These are phyloP conservation scores for Drechslera avenae DNA, from an alignment of 2,329 filamentous ascomycete genomes.

Conservation along the genomic window DNA sequence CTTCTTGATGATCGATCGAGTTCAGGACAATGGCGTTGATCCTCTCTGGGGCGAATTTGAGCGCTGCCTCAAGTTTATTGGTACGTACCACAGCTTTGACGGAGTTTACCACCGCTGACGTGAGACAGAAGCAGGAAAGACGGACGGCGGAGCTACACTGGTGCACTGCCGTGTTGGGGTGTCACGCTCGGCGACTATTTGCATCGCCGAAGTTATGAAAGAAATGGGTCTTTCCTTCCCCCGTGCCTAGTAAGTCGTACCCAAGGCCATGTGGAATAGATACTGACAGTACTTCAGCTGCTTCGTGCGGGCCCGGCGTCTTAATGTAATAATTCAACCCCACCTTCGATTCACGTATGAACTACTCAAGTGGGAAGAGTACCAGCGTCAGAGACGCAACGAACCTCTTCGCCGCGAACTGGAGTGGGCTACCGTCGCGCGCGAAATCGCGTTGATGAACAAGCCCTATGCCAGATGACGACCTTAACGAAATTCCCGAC, in stretches of 20 bases:
- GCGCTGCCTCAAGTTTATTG: slow-evolving; percentile 87
- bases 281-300: slow-evolving; percentile 58
- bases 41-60: slow-evolving; percentile 84
- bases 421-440: slow-evolving; percentile 86
- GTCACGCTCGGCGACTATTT: slow-evolving; percentile 93
- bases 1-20: slow-evolving; percentile 77
- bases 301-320: slow-evolving; percentile 85
- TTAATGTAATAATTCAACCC: slow-evolving; percentile 98
- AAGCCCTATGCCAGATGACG: slow-evolving; percentile 79
- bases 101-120: slow-evolving; percentile 11
- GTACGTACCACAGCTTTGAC: slow-evolving; percentile 60
- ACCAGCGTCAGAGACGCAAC: slow-evolving; percentile 64
- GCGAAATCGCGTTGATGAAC: slow-evolving; percentile 96
- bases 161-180: slow-evolving; percentile 97
- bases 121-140: slow-evolving; percentile 74
- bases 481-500: slow-evolving; percentile 7
- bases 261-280: not conserved
- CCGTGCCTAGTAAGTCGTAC: slow-evolving; percentile 72
- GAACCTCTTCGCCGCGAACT: slow-evolving; percentile 72
- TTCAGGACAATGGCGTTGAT: slow-evolving; percentile 97
- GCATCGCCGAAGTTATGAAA: slow-evolving; percentile 98
- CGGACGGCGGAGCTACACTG: slow-evolving; percentile 79
- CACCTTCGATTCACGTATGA: slow-evolving; percentile 93
- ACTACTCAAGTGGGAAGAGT: slow-evolving; percentile 93
- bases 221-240: slow-evolving; percentile 80